phyloP scores from a whole-genome alignment of 1,284 basidiomycete species.

The Melampsora americana region DNA sequence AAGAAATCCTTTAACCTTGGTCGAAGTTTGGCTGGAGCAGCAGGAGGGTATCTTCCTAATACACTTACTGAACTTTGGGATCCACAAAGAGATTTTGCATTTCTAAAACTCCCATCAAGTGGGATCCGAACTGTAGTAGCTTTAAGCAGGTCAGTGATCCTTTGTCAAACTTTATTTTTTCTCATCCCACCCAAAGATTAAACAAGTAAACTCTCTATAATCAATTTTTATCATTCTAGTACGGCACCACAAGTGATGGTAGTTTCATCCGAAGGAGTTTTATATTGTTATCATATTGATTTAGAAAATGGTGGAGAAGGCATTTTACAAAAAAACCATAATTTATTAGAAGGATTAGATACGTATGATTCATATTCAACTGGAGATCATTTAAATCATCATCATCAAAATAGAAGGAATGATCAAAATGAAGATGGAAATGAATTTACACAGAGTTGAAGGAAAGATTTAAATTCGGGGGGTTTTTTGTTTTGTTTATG shows the following conservation, averaged over 20 bases:
- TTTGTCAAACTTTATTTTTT: background rate
- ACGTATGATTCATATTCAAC: constrained; percentile 15
- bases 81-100: constrained; percentile 90
- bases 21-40: constrained; percentile 72
- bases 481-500: too few relatives aligned
- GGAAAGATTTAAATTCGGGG: too few relatives aligned
- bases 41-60: constrained; percentile 86
- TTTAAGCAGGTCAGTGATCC: constrained; percentile 27
- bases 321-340: constrained; percentile 87
- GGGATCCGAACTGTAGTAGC: constrained; percentile 59
- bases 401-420: background rate
- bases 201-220: background rate
- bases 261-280: constrained; percentile 88
- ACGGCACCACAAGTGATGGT: constrained; percentile 97
- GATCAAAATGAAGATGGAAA: background rate
- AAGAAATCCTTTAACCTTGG: constrained; percentile 73
- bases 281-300: constrained; percentile 94
- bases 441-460: constrained; percentile 6
- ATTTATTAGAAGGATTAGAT: constrained; percentile 45
- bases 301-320: constrained; percentile 95
- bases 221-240: too few relatives aligned
- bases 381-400: background rate
- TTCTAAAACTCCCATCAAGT: constrained; percentile 75
- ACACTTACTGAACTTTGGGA: constrained; percentile 96
- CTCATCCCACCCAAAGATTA: constrained; percentile 14